Evolutionary conservation across 2,329 filamentous ascomycete genomes (phyloP).

Genomic region (Didymella arachidicola): DNA sequence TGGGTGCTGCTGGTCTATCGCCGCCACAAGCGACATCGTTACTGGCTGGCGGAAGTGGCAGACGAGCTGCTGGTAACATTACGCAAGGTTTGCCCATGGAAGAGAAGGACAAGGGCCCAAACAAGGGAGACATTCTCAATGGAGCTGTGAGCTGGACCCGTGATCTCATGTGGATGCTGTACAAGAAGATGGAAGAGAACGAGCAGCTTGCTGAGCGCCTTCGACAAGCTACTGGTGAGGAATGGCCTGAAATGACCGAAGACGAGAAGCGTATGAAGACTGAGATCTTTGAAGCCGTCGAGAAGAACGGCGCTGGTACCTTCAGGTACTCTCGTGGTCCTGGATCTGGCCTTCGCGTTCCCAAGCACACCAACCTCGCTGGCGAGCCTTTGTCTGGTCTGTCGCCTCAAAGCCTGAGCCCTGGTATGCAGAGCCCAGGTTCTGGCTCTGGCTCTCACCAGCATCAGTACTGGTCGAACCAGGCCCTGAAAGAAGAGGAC

Average conservation of each 20-base stretch:
- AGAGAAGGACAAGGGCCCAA: slow-evolving; percentile 97
- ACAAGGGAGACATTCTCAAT: slow-evolving; percentile 98
- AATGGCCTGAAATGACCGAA: slow-evolving; percentile 67
- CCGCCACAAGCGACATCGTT: slow-evolving; percentile 84
- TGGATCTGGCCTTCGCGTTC: slow-evolving; percentile 87
- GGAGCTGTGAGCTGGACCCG: slow-evolving; percentile 96
- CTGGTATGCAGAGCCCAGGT: slow-evolving; percentile 68
- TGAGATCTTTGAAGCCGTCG: slow-evolving; percentile 85
- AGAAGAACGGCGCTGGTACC: slow-evolving; percentile 77
- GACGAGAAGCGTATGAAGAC: slow-evolving; percentile 96
- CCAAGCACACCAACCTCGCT: slow-evolving; percentile 89
- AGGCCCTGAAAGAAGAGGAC: slow-evolving; percentile 90
- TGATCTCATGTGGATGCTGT: slow-evolving; percentile 96
- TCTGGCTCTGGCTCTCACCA: slow-evolving; percentile 63
- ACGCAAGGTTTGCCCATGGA: slow-evolving; percentile 92
- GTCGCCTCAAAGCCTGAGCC: slow-evolving; percentile 65
- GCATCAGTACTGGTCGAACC: slow-evolving; percentile 61
- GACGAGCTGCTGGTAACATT: slow-evolving; percentile 83
- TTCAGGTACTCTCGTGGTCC: slow-evolving; percentile 85
- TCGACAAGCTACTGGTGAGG: slow-evolving; percentile 59
- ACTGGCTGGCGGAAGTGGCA: slow-evolving; percentile 82
- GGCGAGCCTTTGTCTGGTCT: slow-evolving; percentile 73
- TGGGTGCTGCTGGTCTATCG: slow-evolving; percentile 72
- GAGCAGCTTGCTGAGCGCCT: slow-evolving; percentile 77
- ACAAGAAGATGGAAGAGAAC: slow-evolving; percentile 87